A percentile compares a stretch with the other conserved stretches of the same genome.
These are phyloP conservation scores for Lachancea nothofagi DNA, from an alignment of 805 yeast genomes.

Conservation along the genomic window DNA sequence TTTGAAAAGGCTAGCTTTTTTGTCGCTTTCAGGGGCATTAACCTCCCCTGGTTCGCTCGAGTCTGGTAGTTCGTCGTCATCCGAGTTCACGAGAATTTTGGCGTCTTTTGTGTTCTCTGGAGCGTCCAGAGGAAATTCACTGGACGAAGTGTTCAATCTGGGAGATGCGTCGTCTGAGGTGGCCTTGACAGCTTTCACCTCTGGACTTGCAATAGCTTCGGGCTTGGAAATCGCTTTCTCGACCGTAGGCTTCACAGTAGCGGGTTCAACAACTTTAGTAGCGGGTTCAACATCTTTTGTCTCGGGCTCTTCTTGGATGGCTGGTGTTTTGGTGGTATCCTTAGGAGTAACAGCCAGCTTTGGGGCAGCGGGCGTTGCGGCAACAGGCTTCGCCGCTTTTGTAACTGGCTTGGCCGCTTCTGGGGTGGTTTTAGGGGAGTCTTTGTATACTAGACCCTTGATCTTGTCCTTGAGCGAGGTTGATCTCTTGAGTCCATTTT, in stretches of 20 bases:
- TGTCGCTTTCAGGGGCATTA: slow-evolving; percentile 10
- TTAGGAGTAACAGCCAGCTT: no score
- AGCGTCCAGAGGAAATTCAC: no score
- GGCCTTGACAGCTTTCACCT: no score
- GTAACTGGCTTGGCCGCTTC: background rate
- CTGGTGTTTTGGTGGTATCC: no score
- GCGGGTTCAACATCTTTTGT: slow-evolving; percentile 1
- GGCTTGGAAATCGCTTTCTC: slow-evolving; percentile 1
- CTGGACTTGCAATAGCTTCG: no score
- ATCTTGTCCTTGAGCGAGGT: slow-evolving; percentile 4
- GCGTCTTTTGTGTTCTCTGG: background rate
- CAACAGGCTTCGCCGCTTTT: slow-evolving; percentile 3
- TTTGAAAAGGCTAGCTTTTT: slow-evolving; percentile 23
- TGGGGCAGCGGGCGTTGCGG: no score
- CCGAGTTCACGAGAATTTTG: slow-evolving; percentile 12
- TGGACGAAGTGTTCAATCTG: no score
- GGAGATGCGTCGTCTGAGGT: no score
- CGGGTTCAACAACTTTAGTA: background rate
- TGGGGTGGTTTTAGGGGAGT: background rate
- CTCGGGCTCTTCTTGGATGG: slow-evolving; percentile 1
- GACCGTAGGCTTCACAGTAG: background rate
- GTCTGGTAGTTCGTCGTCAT: slow-evolving; percentile 14
- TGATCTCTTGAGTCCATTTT: slow-evolving; percentile 3
- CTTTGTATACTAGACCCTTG: background rate
- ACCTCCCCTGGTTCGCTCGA: slow-evolving; percentile 13